phyloP scores from a whole-genome alignment of 805 yeast genomes.

The Diddensiella caesifluorescens region DNA sequence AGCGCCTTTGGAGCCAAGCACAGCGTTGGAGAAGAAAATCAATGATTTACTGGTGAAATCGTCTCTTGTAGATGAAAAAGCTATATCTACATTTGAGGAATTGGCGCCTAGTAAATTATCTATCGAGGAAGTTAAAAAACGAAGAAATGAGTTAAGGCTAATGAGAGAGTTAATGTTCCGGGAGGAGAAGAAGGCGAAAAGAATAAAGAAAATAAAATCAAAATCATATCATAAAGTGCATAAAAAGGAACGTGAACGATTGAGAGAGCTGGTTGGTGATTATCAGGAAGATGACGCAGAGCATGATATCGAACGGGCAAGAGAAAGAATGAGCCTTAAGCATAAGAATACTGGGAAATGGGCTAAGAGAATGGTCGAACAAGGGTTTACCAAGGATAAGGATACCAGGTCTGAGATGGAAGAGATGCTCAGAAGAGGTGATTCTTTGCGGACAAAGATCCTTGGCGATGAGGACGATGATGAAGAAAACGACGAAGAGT shows the following conservation, averaged over 20 bases:
- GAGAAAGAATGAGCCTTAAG: constrained; percentile 86
- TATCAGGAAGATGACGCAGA: constrained; percentile 51
- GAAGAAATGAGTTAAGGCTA: constrained; percentile 76
- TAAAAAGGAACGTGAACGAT: constrained; percentile 73
- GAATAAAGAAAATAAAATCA: constrained; percentile 92
- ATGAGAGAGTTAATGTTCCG: constrained; percentile 97
- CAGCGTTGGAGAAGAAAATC: constrained; percentile 63
- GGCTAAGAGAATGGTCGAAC: constrained; percentile 85
- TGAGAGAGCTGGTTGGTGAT: constrained; percentile 61
- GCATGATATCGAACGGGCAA: constrained; percentile 71
- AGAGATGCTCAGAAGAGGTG: constrained; percentile 89
- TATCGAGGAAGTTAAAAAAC: constrained; percentile 67
- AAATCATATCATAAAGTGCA: constrained; percentile 81
- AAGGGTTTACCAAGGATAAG: constrained; percentile 85
- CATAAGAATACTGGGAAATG: constrained; percentile 85
- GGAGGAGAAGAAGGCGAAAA: constrained; percentile 84
- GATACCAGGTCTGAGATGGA: constrained; percentile 84
- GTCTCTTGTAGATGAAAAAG: constrained; percentile 61
- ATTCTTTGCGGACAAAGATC: constrained; percentile 65
- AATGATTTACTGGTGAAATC: constrained; percentile 58
- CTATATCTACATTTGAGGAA: constrained; percentile 82
- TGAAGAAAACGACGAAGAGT: constrained; percentile 32
- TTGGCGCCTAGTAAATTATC: constrained; percentile 76
- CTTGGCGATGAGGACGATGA: constrained; percentile 51
- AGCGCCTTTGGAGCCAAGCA: constrained; percentile 41